Evolutionary conservation across 495 filamentous ascomycete genomes (phyloP).

Genomic region (Rostrohypoxylon terebratum): DNA sequence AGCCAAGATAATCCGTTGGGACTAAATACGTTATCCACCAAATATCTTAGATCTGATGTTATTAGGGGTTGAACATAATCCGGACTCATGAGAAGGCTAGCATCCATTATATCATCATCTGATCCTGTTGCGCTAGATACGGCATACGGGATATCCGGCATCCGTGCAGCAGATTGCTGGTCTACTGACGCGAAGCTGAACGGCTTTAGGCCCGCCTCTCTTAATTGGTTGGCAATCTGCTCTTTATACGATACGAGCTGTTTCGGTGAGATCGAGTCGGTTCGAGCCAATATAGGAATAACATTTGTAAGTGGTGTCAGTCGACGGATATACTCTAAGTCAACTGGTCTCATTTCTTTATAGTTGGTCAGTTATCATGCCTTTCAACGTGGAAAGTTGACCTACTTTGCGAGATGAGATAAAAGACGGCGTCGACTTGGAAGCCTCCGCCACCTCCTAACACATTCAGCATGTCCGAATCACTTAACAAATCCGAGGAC

Average conservation of each 20-base stretch:
- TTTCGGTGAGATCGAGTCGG: conserved; percentile 73
- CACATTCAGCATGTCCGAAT: conserved; percentile 81
- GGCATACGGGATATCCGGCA: conserved; percentile 70
- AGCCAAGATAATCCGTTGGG: conserved; percentile 86
- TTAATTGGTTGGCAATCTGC: conserved; percentile 69
- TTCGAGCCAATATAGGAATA: conserved; percentile 82
- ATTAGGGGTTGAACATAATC: conserved; percentile 90
- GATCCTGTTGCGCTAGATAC: conserved; percentile 81
- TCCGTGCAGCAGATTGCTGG: conserved; percentile 24
- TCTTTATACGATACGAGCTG: conserved; percentile 72
- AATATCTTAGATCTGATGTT: conserved; percentile 75
- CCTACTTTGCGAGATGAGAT: conserved; percentile 69
- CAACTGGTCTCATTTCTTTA: conserved; percentile 75
- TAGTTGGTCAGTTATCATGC: conserved; percentile 37
- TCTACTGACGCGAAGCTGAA: conserved; percentile 71
- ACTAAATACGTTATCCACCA: conserved; percentile 82
- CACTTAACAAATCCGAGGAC: conserved; percentile 68
- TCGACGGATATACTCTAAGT: conserved; percentile 80
- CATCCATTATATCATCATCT: conserved; percentile 93
- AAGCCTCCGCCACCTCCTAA: conserved; percentile 87
- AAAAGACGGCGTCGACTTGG: conserved; percentile 90
- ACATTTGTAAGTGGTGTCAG: conserved; percentile 86
- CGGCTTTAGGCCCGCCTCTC: conserved; percentile 68
- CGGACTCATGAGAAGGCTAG: conserved; percentile 92
- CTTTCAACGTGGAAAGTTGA: background rate